Conservation (phyloP, 129 eudicot species). For the Helianthus tuberosus region DNA sequence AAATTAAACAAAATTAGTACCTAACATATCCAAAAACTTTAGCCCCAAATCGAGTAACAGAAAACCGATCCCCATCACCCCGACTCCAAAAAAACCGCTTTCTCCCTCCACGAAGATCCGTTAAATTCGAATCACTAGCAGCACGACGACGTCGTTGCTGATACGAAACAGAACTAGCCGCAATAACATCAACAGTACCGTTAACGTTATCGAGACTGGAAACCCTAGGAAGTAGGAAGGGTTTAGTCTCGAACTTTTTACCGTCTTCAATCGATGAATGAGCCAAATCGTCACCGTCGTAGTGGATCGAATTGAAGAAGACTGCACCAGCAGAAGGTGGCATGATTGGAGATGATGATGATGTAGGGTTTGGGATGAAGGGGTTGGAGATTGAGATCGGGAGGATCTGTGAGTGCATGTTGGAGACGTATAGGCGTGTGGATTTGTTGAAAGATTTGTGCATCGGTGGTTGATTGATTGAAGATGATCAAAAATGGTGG, state of each 20-base stretch:
- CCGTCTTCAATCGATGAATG: constrained; percentile 41
- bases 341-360: constrained; percentile 36
- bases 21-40: constrained; percentile 61
- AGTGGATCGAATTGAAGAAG: constrained; percentile 39
- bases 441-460: constrained; percentile 33
- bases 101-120: constrained; percentile 29
- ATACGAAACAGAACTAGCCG: constrained; percentile 12
- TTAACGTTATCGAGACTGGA: constrained; percentile 39
- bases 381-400: constrained; percentile 55
- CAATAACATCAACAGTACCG: not conserved
- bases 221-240: constrained; percentile 49
- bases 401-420: constrained; percentile 47
- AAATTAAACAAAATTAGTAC: constrained; percentile 34
- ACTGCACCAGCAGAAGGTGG: constrained; percentile 40
- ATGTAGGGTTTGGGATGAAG: constrained; percentile 34
- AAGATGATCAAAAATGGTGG: constrained; percentile 23
- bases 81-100: constrained; percentile 44
- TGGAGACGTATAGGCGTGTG: constrained; percentile 22
- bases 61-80: constrained; percentile 44
- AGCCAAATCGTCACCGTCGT: constrained; percentile 19
- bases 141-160: constrained; percentile 52
- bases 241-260: constrained; percentile 37
- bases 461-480: not conserved
- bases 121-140: constrained; percentile 48
- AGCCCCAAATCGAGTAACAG: constrained; percentile 48